phyloP scores from a whole-genome alignment of 2,329 filamentous ascomycete genomes.

The Stagonosporopsis cucurbitacearum region DNA sequence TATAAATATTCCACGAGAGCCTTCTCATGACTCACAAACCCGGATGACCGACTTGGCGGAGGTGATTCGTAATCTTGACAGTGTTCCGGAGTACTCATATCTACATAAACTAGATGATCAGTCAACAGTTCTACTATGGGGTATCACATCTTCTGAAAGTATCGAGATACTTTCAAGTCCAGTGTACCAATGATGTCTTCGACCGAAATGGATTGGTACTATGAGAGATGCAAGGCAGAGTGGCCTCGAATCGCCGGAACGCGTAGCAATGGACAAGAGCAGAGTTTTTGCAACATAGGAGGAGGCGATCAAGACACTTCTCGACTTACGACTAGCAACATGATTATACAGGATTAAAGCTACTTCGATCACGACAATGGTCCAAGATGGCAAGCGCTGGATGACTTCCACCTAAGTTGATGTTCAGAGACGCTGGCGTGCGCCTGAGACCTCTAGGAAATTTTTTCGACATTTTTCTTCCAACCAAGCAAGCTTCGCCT shows the following conservation, averaged over 20 bases:
- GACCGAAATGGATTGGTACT: not conserved
- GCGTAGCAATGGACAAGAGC: not conserved
- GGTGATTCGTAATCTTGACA: slow-evolving; percentile 27
- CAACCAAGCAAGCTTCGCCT: too few species aligned
- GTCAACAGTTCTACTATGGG: slow-evolving; percentile 27
- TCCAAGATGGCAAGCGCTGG: too few species aligned
- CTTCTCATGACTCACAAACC: slow-evolving; percentile 12
- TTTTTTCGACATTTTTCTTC: not conserved
- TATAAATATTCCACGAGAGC: slow-evolving; percentile 8
- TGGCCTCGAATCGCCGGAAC: not conserved
- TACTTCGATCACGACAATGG: not conserved
- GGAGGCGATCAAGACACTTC: not conserved
- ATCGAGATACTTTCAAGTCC: slow-evolving; percentile 13
- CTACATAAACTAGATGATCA: slow-evolving; percentile 26
- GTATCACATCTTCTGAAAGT: slow-evolving; percentile 20
- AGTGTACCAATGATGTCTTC: not conserved
- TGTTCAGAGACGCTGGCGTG: not conserved
- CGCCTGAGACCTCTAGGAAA: not conserved
- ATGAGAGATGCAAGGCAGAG: not conserved
- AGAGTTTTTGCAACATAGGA: not conserved
- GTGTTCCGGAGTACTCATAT: slow-evolving; percentile 20
- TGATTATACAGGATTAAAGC: not conserved
- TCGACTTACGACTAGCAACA: not conserved
- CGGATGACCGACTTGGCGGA: slow-evolving; percentile 24
- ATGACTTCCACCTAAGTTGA: not conserved